These are phyloP conservation scores for Colletotrichum eremochloae DNA, from an alignment of 2,329 filamentous ascomycete genomes.

Conservation along the genomic window DNA sequence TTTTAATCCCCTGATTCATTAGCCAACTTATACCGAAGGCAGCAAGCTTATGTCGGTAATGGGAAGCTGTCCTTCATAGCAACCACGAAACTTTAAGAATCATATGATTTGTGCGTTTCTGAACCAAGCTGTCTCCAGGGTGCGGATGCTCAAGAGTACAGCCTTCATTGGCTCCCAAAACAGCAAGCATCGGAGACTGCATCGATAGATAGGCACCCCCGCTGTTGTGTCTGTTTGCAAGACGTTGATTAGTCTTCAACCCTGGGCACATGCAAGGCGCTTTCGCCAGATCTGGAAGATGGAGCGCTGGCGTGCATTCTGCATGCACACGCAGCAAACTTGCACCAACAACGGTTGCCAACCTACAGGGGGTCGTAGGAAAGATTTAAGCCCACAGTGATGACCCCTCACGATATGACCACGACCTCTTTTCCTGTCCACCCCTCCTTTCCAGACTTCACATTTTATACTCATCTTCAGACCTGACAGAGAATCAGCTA, in stretches of 20 bases:
- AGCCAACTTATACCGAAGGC: neutral
- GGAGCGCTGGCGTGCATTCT: conserved; percentile 1
- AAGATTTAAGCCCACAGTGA: neutral
- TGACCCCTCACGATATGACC: neutral
- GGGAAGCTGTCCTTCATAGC: neutral
- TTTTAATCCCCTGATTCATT: conserved; percentile 31
- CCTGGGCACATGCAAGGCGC: neutral
- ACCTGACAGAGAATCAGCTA: neutral
- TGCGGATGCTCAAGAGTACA: too few species aligned
- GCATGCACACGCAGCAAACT: neutral
- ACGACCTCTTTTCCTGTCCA: neutral
- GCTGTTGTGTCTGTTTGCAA: neutral
- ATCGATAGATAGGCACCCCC: neutral
- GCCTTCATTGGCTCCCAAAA: neutral
- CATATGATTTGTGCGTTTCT: neutral
- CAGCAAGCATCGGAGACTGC: neutral
- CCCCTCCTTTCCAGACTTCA: neutral
- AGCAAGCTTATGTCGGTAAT: neutral
- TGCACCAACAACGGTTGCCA: conserved; percentile 6
- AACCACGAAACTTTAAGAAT: neutral
- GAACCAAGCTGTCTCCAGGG: neutral
- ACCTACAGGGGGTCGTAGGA: neutral
- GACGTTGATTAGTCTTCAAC: neutral
- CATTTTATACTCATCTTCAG: neutral
- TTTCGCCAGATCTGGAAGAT: neutral